Evolutionary conservation across 306 rosid genomes (phyloP).

Genomic region (Ochetophila trinervis): DNA sequence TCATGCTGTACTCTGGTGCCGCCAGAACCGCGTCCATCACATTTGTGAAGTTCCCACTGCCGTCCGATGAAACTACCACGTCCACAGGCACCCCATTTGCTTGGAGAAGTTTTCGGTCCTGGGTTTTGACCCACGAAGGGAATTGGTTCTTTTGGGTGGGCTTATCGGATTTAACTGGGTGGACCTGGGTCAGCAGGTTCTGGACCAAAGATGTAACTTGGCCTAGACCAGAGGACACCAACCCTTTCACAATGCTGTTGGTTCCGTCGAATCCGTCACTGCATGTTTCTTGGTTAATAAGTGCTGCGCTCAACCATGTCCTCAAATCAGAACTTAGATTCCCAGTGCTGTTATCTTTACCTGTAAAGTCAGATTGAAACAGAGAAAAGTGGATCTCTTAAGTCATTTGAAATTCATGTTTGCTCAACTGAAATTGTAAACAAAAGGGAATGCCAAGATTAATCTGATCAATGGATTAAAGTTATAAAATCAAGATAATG

Average conservation of each 20-base stretch:
- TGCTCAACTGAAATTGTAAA: too few species aligned
- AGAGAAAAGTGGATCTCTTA: neutral
- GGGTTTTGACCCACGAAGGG: constrained; percentile 57
- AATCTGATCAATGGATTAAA: too few species aligned
- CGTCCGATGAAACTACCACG: constrained; percentile 66
- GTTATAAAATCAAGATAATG: too few species aligned
- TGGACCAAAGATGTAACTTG: constrained; percentile 46
- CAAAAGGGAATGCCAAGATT: too few species aligned
- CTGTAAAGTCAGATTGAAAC: constrained; percentile 28
- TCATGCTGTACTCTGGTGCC: constrained; percentile 76
- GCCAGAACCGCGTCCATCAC: constrained; percentile 67
- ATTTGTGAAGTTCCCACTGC: constrained; percentile 56
- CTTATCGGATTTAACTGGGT: constrained; percentile 10
- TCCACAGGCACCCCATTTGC: constrained; percentile 35
- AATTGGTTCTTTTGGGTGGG: constrained; percentile 18
- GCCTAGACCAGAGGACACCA: constrained; percentile 41
- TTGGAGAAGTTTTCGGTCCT: constrained; percentile 48
- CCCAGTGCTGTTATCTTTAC: constrained; percentile 62
- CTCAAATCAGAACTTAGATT: constrained; percentile 64
- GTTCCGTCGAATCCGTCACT: constrained; percentile 77
- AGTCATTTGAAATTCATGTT: too few species aligned
- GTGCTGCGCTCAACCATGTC: constrained; percentile 85
- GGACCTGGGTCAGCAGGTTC: constrained; percentile 50
- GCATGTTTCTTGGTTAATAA: constrained; percentile 73
- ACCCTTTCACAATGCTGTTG: constrained; percentile 41